Base-by-base conservation (phyloP, 495 filamentous ascomycete species). In the Tuber calosporum region DNA sequence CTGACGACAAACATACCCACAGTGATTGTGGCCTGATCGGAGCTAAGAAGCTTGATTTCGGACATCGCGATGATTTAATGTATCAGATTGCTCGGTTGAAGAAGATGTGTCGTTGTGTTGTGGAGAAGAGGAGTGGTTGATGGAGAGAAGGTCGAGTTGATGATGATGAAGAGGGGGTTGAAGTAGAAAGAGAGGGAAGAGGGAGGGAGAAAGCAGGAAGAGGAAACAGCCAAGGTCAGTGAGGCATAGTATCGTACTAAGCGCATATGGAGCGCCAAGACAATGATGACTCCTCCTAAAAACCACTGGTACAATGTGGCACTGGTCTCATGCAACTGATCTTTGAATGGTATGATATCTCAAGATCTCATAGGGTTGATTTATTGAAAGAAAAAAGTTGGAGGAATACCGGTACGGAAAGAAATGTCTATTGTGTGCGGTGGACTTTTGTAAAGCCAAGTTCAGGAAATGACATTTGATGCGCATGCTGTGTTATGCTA, bases 31-130 rank as follows among this genome's bases (percentile, higher is more conserved):
- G 77, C 70, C 22, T 75, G 75, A 67, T 80, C 80, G 48, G 77
- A 82, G 68, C 78, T 75, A 72, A 78, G 71, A 75, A 82, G 79
- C 79, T 80, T 80, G 68, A 80, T 80, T 69, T 80, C 74, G 67
- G 73, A 73, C 79, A 80, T 80, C 20, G 62, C n/a, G 43, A 66
- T 69, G 30, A n/a, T 41, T 70, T 26, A 9, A 43, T 71, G 48
- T 73, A 73, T 70, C 20, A 1, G 22, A 67, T 8, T 9, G 20
- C 62, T 69, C 26, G 1, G 20, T 43, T 41, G 26, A n/a, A 53
- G 66, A 30, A 26, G 48, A n/a, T 30, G n/a, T 58, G 15, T 15
- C n/a, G n/a, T 30, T 26, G n/a, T 15, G 48, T 48, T 48, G 22
- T 48, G 45, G 19, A 22, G 36, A 66, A 17, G 69, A 41, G 40